These are phyloP conservation scores for Cryoendolithus antarcticus DNA, from an alignment of 2,329 filamentous ascomycete species.

Conservation along the genomic window DNA sequence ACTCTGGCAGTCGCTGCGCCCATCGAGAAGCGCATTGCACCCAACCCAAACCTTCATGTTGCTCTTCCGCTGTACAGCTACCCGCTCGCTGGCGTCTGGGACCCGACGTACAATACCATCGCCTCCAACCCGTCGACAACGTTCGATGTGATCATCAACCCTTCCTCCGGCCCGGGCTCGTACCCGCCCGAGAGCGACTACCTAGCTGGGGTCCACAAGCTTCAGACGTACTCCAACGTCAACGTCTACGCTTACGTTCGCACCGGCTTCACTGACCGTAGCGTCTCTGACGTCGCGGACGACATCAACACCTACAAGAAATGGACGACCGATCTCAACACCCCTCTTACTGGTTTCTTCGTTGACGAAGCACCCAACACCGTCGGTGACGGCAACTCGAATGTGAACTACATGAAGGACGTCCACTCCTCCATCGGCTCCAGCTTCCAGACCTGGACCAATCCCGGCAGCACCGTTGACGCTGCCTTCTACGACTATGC, in stretches of 20 bases:
- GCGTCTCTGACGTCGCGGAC: conserved; percentile 10
- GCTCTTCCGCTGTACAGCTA: conserved; percentile 21
- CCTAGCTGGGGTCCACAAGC: conserved; percentile 10
- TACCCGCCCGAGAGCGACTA: conserved; percentile 15
- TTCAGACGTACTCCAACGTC: conserved; percentile 17
- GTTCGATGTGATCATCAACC: conserved; percentile 21
- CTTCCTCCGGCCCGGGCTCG: conserved; percentile 15
- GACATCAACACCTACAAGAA: conserved; percentile 13
- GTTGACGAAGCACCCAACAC: conserved; percentile 17
- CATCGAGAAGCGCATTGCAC: conserved; percentile 4
- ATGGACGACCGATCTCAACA: conserved; percentile 8
- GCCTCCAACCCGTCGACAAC: conserved; percentile 13
- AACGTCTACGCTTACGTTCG: conserved; percentile 19
- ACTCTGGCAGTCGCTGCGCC: conserved; percentile 2
- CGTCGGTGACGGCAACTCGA: conserved; percentile 1
- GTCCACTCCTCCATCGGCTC: conserved; percentile 4
- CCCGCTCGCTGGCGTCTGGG: conserved; percentile 13
- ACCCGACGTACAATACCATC: conserved; percentile 14
- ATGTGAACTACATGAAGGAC: conserved; percentile 5
- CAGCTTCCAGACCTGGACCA: conserved; percentile 6
- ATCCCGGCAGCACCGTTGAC: conserved; percentile 5
- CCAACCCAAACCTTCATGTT: conserved; percentile 5
- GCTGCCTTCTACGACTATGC: conserved; percentile 6
- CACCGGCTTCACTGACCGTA: conserved; percentile 13
- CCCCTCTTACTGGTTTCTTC: conserved; percentile 18